phyloP scores from a whole-genome alignment of 2,329 filamentous ascomycete genomes.

The Neofusicoccum cordaticola region DNA sequence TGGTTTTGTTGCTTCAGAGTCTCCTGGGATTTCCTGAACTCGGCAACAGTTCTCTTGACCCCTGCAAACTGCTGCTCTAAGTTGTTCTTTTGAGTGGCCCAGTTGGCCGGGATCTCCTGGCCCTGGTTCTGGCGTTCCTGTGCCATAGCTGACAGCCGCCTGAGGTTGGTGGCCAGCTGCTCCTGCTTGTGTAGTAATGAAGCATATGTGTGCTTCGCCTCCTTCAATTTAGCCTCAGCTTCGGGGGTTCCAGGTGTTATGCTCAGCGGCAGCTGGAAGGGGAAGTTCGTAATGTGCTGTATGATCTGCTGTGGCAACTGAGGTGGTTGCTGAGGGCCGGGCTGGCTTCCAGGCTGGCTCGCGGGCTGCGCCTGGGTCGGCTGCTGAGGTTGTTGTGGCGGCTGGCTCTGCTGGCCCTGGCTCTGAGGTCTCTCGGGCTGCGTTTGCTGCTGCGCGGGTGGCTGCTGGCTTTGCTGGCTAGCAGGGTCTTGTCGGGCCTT shows the following conservation, averaged over 20 bases:
- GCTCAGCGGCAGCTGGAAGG: conserved; percentile 31
- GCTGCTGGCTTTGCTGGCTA: conserved; percentile 45
- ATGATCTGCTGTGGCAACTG: conserved; percentile 33
- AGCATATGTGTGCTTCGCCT: conserved; percentile 34
- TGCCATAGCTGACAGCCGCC: conserved; percentile 28
- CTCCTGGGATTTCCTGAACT: conserved; percentile 34
- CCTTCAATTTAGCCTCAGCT: conserved; percentile 34
- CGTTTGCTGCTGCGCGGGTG: neutral
- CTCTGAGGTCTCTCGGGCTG: conserved; percentile 18
- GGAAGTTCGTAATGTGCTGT: conserved; percentile 36
- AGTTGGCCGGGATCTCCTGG: conserved; percentile 33
- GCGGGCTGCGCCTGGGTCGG: conserved; percentile 29
- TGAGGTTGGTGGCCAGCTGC: conserved; percentile 26
- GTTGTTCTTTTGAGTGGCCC: conserved; percentile 27
- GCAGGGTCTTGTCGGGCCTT: conserved; percentile 34
- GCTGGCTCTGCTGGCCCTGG: conserved; percentile 24
- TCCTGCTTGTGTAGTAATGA: conserved; percentile 35
- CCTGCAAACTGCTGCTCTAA: conserved; percentile 30
- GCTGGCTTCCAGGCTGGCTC: conserved; percentile 14
- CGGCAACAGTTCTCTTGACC: conserved; percentile 33
- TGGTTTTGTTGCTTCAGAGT: conserved; percentile 26
- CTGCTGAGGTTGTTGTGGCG: conserved; percentile 26
- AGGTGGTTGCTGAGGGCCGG: conserved; percentile 17
- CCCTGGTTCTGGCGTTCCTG: conserved; percentile 31
- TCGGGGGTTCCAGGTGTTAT: conserved; percentile 33